Percentiles rank a stretch among this genome's conserved stretches.
Evolutionary conservation across 176 grass and related monocot genomes (phyloP).

Genomic region (Zoysia pacifica): DNA sequence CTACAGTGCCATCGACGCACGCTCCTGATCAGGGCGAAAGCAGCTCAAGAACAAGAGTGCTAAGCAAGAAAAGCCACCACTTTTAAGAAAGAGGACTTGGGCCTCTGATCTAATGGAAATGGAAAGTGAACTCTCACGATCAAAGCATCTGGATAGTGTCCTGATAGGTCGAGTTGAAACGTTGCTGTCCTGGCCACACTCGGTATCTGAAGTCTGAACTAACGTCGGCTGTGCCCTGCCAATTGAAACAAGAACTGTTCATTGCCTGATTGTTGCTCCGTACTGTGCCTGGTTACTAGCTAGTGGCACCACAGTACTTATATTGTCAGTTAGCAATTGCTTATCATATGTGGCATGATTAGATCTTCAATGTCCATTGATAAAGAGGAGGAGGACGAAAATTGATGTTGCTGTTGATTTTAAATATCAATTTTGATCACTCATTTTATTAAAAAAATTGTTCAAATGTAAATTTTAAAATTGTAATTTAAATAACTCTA

Average conservation of each 20-base stretch:
- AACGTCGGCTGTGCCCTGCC: background rate
- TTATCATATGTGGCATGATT: background rate
- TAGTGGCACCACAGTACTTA: background rate
- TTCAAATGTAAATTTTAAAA: no score
- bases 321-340: background rate
- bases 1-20: background rate
- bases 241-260: background rate
- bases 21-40: constrained; percentile 3
- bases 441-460: no score
- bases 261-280: no score
- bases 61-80: constrained; percentile 1
- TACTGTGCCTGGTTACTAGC: no score
- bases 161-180: constrained; percentile 1
- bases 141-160: background rate
- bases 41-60: background rate
- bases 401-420: no score
- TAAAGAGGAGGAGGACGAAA: background rate
- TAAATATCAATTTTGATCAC: no score
- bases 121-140: background rate
- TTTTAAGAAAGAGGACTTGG: background rate
- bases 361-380: background rate
- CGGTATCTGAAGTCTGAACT: background rate
- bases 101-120: background rate
- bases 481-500: no score
- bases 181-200: constrained; percentile 12